Evolutionary conservation across 1,284 basidiomycete species (phyloP), one percentile per base, ranked within the genome.

Genomic region (Ganoderma lucidum): DNA sequence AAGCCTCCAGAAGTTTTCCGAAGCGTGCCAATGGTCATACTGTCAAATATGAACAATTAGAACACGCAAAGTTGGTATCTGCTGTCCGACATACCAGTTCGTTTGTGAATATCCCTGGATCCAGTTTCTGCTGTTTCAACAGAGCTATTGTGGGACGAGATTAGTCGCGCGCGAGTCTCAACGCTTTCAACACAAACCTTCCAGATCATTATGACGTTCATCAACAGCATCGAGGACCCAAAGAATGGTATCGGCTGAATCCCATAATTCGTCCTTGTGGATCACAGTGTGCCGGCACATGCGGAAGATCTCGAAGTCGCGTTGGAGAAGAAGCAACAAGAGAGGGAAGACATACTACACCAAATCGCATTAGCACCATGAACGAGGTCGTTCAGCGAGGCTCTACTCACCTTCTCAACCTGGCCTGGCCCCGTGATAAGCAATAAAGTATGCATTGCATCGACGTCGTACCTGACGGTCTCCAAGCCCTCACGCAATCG

Each of bases 71-170:
- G 37, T 3, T 32, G 10, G 8, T 30, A 39, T n/a, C 5, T 14
- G 12, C 48, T 32, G 17, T 48, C 17, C 37, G 8, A 73, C 76
- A 28, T 48, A 79, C 80, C 65, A 81, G 48, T 3, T 78, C 78
- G 69, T 71, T 70, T 1, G 77, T 74, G 42, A 78, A 76, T 3
- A 45, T 66, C 32, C 73, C 64, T 0, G 74, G 65, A 55, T 80
- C 74, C 1, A 80, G 63, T 45, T 76, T 75, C 41, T 80, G 77
- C 44, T 79, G 76, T 53, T 73, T 65, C 74, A 83, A 83, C 2
- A 83, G 76, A 2, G 80, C 84, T 84, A 72, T 37, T 45, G 4
- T 12, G 63, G 35, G 23, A 23, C 23, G 1, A 41, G n/a, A 39
- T 39, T 9, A 8, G 42, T 42, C 23, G 14, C 19, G 17, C 9